These are phyloP conservation scores for Leucosporidium creatinivorum DNA, from an alignment of 768 basidiomycete species.

Conservation along the genomic window DNA sequence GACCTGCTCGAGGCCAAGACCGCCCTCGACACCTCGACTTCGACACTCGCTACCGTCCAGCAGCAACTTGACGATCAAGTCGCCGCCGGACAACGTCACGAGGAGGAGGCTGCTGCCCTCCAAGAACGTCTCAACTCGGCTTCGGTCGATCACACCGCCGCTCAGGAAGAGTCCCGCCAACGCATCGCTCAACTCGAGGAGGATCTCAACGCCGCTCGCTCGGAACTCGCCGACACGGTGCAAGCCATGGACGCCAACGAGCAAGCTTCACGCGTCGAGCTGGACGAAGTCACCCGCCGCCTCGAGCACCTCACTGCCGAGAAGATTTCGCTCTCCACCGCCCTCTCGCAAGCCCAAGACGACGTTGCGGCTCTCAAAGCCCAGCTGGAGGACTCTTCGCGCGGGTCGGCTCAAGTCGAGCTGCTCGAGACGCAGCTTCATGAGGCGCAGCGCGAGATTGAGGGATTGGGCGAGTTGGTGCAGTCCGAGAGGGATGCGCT, in stretches of 20 bases:
- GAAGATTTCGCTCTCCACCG: background rate
- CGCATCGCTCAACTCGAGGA: constrained; percentile 19
- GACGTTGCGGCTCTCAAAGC: background rate
- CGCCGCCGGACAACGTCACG: background rate
- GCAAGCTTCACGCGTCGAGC: background rate
- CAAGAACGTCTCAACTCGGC: background rate
- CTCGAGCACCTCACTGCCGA: background rate
- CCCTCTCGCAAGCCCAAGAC: background rate
- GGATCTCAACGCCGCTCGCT: constrained; percentile 6
- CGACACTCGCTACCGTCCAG: background rate
- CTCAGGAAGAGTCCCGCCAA: constrained; percentile 6
- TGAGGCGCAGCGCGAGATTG: background rate
- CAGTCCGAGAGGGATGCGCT: background rate
- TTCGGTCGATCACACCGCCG: background rate
- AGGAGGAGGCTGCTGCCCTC: background rate
- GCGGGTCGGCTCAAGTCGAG: background rate
- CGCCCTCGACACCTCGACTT: background rate
- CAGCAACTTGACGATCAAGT: too few species aligned
- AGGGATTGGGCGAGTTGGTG: background rate
- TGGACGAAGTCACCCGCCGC: background rate
- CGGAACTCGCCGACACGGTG: background rate
- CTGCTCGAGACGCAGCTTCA: background rate
- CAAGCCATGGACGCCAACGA: background rate
- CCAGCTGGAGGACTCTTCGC: background rate
- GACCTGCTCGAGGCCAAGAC: background rate